A percentile compares a stretch with the other conserved stretches of the same genome.
Evolutionary conservation across 306 rosid species (phyloP).

Genomic region (Cicer cuneatum): DNA sequence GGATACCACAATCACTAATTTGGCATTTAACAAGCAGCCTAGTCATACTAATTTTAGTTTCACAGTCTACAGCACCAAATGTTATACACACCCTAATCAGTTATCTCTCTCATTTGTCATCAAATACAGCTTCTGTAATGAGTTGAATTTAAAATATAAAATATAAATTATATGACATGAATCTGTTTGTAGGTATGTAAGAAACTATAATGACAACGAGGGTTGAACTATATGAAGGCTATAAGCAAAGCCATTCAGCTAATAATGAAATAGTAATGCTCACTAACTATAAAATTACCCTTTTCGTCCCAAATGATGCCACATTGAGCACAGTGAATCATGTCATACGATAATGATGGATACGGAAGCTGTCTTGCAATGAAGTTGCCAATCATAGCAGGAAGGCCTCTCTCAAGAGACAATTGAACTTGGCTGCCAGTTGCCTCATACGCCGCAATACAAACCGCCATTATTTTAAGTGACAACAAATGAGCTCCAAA

Average conservation of each 20-base stretch:
- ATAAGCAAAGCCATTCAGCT: constrained; percentile 28
- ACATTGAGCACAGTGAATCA: constrained; percentile 98
- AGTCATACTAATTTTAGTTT: constrained; percentile 16
- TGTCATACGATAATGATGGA: constrained; percentile 89
- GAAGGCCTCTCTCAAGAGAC: constrained; percentile 99
- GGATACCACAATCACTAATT: constrained; percentile 28
- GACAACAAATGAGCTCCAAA: constrained; percentile 95
- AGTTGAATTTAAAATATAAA: constrained; percentile 33
- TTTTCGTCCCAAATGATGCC: constrained; percentile 87
- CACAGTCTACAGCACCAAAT: constrained; percentile 28
- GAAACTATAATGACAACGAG: constrained; percentile 40
- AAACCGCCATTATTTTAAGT: constrained; percentile 80
- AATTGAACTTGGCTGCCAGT: constrained; percentile 99
- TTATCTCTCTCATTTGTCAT: constrained; percentile 33
- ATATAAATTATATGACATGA: constrained; percentile 31
- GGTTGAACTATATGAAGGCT: constrained; percentile 1
- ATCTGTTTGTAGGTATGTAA: constrained; percentile 54
- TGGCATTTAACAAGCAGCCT: constrained; percentile 32
- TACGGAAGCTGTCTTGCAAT: constrained; percentile 84
- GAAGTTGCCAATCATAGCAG: constrained; percentile 92
- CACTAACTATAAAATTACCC: constrained; percentile 56
- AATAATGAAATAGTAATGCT: constrained; percentile 32
- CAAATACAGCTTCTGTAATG: constrained; percentile 32
- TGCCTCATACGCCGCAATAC: constrained; percentile 92
- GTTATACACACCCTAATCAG: constrained; percentile 4